Evolutionary conservation across 2,329 filamentous ascomycete species (phyloP).

Genomic region (Coniochaeta sp.): DNA sequence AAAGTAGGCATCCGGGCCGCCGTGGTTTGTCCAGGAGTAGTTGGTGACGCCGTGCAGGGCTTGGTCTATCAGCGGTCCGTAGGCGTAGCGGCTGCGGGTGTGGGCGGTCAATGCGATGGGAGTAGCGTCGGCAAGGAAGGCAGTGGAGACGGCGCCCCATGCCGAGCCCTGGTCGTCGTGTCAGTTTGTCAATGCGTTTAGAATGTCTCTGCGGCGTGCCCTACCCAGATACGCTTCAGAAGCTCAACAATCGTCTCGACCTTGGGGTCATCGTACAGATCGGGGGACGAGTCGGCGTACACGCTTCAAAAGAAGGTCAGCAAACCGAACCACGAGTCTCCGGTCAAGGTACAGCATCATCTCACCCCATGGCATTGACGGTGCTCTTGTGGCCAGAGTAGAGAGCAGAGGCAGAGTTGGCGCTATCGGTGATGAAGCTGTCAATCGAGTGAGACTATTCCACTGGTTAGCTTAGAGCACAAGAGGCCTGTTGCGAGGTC

Average conservation of each 20-base stretch:
- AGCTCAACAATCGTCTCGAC: conserved; percentile 78
- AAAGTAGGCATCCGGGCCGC: conserved; percentile 73
- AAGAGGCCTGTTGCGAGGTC: not conserved
- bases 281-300: conserved; percentile 68
- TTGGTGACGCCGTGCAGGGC: conserved; percentile 70
- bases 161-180: conserved; percentile 33
- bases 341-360: conserved; percentile 17
- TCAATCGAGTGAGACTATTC: conserved; percentile 69
- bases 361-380: conserved; percentile 65
- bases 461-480: not conserved
- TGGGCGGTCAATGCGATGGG: conserved; percentile 69
- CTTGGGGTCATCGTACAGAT: conserved; percentile 76
- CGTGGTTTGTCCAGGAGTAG: conserved; percentile 72
- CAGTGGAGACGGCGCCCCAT: conserved; percentile 69
- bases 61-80: conserved; percentile 67
- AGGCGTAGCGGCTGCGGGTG: conserved; percentile 61
- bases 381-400: conserved; percentile 80
- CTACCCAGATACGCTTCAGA: conserved; percentile 60
- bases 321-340: not conserved
- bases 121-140: conserved; percentile 74
- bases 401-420: conserved; percentile 75
- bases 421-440: conserved; percentile 78
- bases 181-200: not conserved
- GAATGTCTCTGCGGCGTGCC: conserved; percentile 12
- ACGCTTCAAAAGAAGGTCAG: conserved; percentile 33